Evolutionary conservation across 2,329 filamentous ascomycete species (phyloP), one percentile per base, ranked within the genome.

Genomic region (Neophaeococcomyces mojaviensis): DNA sequence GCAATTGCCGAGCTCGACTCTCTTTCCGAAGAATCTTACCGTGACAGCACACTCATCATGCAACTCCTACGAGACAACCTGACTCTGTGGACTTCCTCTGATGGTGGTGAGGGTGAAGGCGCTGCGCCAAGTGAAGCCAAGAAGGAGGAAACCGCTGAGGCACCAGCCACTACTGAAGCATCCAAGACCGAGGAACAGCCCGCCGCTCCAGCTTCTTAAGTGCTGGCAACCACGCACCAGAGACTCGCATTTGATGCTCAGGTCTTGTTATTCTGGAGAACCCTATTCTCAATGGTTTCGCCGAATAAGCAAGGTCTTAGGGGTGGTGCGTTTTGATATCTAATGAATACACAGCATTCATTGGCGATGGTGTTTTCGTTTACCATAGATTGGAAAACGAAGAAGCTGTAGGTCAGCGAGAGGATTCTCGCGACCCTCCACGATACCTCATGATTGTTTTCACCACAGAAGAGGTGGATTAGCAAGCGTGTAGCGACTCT

Each of bases 41-140:
- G 89, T 66, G 90, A 97, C 74, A 95, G 88, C 81, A 97, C 90
- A 50, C 81, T 97, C 62, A 96, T 97, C 78, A 97, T 96, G 90
- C 90, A 97, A 79, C 80, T 97, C 54, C 84, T 97, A 68, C 87
- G 90, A 67, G 90, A 96, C 77, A 97, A 96, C 79, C 79, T 97
- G 55, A 96, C 89, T 58, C 84, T 96, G 70, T 96, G 89, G 89
- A 96, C 89, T 60, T 96, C 89, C 59, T 94, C 88, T 50, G 89
- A 95, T 67, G 86, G 79, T 61, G 82, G 76, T 61, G 90, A 95
- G 69, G 76, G 78, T 51, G 86, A 90, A 70, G 73, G 67, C 55
- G 63, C 64, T 36, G 70, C 77, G 59, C 70, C 78, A 39, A 81
- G 83, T 74, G 81, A 86, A 63, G 68, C 75, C 48, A 75, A 76